These are phyloP conservation scores for Pichia rugopelliculosa DNA, from an alignment of 805 yeast genomes.

Conservation along the genomic window DNA sequence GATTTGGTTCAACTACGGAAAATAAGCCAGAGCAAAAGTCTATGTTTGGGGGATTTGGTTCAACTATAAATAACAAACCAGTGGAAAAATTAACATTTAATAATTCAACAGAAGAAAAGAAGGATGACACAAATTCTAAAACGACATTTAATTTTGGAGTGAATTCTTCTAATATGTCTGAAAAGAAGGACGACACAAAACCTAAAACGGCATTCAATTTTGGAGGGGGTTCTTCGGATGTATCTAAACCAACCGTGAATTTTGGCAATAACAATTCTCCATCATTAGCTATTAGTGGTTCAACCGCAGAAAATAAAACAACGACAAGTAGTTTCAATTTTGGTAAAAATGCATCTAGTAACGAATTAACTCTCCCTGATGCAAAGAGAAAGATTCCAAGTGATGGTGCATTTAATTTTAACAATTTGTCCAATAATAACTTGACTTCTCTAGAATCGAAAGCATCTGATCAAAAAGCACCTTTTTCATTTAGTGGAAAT, in stretches of 20 bases:
- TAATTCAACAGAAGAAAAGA: too few relatives aligned
- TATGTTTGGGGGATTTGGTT: too few relatives aligned
- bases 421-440: neutral
- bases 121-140: constrained; percentile 2
- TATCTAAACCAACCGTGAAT: neutral
- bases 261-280: neutral
- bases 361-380: neutral
- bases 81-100: too few relatives aligned
- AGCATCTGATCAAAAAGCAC: neutral
- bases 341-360: neutral
- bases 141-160: constrained; percentile 12
- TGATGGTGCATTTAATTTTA: neutral
- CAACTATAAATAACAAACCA: neutral
- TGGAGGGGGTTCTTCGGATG: neutral
- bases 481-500: constrained; percentile 4
- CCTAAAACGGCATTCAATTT: neutral
- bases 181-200: constrained; percentile 1
- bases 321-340: neutral
- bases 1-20: neutral
- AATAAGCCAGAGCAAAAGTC: neutral
- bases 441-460: neutral
- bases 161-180: too few relatives aligned
- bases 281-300: neutral
- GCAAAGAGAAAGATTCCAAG: neutral
- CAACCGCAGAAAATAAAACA: neutral